These are phyloP conservation scores for Fagopyrum esculentum DNA, from an alignment of 148 eudicot genomes.

Conservation along the genomic window DNA sequence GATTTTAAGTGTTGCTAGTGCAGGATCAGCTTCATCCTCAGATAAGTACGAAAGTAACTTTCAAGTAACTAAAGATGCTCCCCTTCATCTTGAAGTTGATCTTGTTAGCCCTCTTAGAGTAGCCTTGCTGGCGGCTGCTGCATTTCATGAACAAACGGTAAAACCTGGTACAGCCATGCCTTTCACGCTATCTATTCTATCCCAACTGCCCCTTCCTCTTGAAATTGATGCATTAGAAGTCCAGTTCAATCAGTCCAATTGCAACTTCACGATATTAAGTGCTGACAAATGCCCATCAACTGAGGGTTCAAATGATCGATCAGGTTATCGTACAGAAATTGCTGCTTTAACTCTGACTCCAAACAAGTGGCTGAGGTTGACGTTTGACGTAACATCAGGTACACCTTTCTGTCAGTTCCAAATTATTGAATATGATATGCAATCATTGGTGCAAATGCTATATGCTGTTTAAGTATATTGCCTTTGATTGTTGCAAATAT, in stretches of 20 bases:
- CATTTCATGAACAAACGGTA: constrained; percentile 87
- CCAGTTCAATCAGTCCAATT: constrained; percentile 85
- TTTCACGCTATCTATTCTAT: constrained; percentile 65
- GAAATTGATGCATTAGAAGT: constrained; percentile 85
- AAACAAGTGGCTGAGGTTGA: constrained; percentile 84
- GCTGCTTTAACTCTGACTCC: constrained; percentile 53
- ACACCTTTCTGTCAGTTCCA: constrained; percentile 16
- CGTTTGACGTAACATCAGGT: constrained; percentile 84
- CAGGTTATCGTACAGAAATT: constrained; percentile 53
- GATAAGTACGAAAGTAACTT: constrained; percentile 25
- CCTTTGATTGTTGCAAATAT: neutral
- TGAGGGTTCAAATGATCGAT: constrained; percentile 28
- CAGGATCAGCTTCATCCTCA: constrained; percentile 34
- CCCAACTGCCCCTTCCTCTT: constrained; percentile 67
- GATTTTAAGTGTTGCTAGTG: constrained; percentile 50
- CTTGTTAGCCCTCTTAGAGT: constrained; percentile 90
- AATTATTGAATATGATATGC: constrained; percentile 3
- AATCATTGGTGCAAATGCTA: neutral
- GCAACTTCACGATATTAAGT: constrained; percentile 64
- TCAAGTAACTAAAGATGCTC: constrained; percentile 41
- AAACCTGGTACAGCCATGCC: constrained; percentile 66
- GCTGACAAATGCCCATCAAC: constrained; percentile 43
- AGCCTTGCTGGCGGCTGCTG: constrained; percentile 80
- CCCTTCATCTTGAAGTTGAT: constrained; percentile 89
- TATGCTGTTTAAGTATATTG: neutral